Base-by-base conservation (phyloP, 2,329 filamentous ascomycete genomes). In the Phaeoacremonium minimum region DNA sequence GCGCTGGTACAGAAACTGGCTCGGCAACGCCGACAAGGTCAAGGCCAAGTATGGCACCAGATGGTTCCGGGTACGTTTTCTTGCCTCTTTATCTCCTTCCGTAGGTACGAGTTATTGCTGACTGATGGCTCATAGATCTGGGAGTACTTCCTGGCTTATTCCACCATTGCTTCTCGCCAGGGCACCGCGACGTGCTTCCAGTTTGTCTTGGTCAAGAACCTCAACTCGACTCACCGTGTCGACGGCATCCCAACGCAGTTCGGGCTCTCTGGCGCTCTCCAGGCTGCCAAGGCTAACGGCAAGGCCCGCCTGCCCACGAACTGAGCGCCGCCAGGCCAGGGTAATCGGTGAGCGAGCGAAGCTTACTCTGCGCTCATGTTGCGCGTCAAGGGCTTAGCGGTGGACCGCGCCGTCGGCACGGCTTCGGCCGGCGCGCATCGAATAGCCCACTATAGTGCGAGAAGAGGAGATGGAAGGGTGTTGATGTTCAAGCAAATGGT, bases 1-100 rank as follows among this genome's bases (percentile, higher is more conserved):
- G 93, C 79, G 87, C 58, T 97, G 91, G 93, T 97, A 97, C 74
- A 79, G 93, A 49, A 97, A 97, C 77, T 97, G 91, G 93, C 77
- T 96, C 61, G 88, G 74, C 66, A 97, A 97, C 76, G 73, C 77
- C 50, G 87, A 95, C 39, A 94, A 95, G 72, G 85, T 96, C 45
- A 78, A 85, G 63, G 88, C 85, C 57, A 96, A 96, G 76, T 97
- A 96, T 59, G 93, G 91, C 55, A 81, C 85, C 58, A 77, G 87
- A 57, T 97, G 93, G 93, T 97, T 86, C 79, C 83, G 90, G 62
- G 85, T 90, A 75, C 71, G 84, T 73, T 43, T 18, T 11, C n/a
- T 20, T 19, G 19, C 7, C 47, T 37, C 35, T 16, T 37, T 16
- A n/a, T 33, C 19, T 5, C 31, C 19, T 5, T 18, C 15, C 31